phyloP scores from a whole-genome alignment of 2,329 filamentous ascomycete genomes.

The Ceratocystis huliohia region DNA sequence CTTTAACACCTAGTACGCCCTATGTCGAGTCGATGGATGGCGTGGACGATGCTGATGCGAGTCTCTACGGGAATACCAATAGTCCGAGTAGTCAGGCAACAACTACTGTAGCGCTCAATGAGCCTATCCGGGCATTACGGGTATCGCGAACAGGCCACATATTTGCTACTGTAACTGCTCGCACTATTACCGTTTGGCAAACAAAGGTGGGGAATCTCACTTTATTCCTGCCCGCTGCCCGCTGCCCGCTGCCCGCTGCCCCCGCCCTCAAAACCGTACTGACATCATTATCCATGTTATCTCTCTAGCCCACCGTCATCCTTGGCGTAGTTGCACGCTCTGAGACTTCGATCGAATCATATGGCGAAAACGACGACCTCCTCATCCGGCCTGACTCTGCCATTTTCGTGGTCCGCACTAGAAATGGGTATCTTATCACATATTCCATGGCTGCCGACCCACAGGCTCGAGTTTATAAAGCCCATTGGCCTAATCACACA shows the following conservation, averaged over 20 bases:
- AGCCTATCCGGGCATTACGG: conserved; percentile 60
- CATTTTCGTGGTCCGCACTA: conserved; percentile 82
- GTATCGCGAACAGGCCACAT: conserved; percentile 66
- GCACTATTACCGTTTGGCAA: conserved; percentile 90
- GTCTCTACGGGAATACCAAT: background rate
- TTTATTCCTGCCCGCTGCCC: background rate
- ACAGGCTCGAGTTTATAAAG: conserved; percentile 70
- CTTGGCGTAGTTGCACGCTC: conserved; percentile 79
- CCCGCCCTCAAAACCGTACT: conserved; percentile 21
- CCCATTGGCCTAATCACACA: conserved; percentile 58
- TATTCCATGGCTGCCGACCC: conserved; percentile 83
- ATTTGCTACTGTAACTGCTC: conserved; percentile 77
- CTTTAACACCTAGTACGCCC: conserved; percentile 44
- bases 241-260: background rate
- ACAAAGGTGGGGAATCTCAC: conserved; percentile 53
- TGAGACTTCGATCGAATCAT: conserved; percentile 61
- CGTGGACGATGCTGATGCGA: conserved; percentile 31
- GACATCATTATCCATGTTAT: conserved; percentile 20
- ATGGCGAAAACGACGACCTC: conserved; percentile 74
- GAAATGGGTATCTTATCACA: conserved; percentile 77
- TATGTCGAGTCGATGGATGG: conserved; percentile 45
- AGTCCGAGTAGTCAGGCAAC: conserved; percentile 11
- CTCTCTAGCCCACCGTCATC: conserved; percentile 64
- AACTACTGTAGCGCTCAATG: conserved; percentile 30
- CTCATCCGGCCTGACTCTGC: conserved; percentile 82